Evolutionary conservation across 2,329 filamentous ascomycete species (phyloP).

Genomic region (Cytospora chrysosperma): DNA sequence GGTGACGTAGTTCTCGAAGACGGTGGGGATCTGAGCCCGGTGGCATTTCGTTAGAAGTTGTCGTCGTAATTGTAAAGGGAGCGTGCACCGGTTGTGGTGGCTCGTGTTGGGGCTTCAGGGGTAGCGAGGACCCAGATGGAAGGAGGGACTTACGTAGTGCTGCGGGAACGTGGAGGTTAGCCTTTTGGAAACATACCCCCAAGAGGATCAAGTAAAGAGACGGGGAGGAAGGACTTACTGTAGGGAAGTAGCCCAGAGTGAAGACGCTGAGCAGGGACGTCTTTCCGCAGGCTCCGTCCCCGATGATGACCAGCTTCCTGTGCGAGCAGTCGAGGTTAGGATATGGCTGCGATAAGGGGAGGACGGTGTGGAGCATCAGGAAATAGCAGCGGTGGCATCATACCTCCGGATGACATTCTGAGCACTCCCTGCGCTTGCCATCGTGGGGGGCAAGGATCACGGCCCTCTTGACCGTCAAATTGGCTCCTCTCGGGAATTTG

Average conservation of each 20-base stretch:
- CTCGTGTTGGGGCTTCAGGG: constrained; percentile 23
- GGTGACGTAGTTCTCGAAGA: constrained; percentile 99
- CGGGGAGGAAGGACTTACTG: constrained; percentile 59
- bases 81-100: neutral
- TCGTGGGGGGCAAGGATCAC: constrained; percentile 26
- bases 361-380: constrained; percentile 5
- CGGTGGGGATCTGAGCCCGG: constrained; percentile 75
- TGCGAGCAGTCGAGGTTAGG: constrained; percentile 16
- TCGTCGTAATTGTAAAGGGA: neutral
- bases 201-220: constrained; percentile 12
- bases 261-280: constrained; percentile 97
- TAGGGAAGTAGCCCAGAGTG: constrained; percentile 95
- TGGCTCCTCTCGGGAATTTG: constrained; percentile 5
- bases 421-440: constrained; percentile 35
- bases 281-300: constrained; percentile 96
- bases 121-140: constrained; percentile 4
- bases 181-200: constrained; percentile 24
- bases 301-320: constrained; percentile 96
- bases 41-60: constrained; percentile 14
- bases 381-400: neutral
- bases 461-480: constrained; percentile 17
- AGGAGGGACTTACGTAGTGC: constrained; percentile 55
- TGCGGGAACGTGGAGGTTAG: constrained; percentile 35
- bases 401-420: constrained; percentile 41
- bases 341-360: neutral